phyloP scores from a whole-genome alignment of 2,329 filamentous ascomycete genomes.

The Pyrenophora seminiperda region DNA sequence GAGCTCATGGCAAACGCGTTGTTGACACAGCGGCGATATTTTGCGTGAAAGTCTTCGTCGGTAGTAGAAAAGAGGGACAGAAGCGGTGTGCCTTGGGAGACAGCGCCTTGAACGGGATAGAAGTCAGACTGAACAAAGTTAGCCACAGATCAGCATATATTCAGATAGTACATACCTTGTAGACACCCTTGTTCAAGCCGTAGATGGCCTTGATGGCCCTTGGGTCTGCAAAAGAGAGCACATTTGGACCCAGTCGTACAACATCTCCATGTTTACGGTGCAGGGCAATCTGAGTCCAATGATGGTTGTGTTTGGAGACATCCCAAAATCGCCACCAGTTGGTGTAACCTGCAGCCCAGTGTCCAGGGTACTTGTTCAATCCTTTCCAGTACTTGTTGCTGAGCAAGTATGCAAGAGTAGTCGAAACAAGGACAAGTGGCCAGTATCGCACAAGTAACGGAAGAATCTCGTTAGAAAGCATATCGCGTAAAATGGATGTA shows the following conservation, averaged over 20 bases:
- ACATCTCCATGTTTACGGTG: slow-evolving; percentile 75
- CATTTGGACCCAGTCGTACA: slow-evolving; percentile 75
- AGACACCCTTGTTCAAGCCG: slow-evolving; percentile 78
- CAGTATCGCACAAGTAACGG: slow-evolving; percentile 49
- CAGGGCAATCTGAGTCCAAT: slow-evolving; percentile 69
- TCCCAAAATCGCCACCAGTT: slow-evolving; percentile 78
- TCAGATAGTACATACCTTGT: slow-evolving; percentile 62
- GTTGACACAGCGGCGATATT: slow-evolving; percentile 76
- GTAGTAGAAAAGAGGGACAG: slow-evolving; percentile 77
- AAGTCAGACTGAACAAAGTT: slow-evolving; percentile 69
- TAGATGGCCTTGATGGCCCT: slow-evolving; percentile 77
- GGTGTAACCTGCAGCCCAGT: slow-evolving; percentile 68
- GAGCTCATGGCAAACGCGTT: slow-evolving; percentile 78
- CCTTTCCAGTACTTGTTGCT: slow-evolving; percentile 59
- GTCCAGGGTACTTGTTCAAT: slow-evolving; percentile 74
- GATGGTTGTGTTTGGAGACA: slow-evolving; percentile 67
- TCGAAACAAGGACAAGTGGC: slow-evolving; percentile 46
- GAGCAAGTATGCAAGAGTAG: slow-evolving; percentile 44
- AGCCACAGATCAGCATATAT: not conserved
- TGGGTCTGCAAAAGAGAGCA: slow-evolving; percentile 74
- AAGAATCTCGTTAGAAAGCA: slow-evolving; percentile 46
- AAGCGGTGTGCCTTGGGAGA: slow-evolving; percentile 69
- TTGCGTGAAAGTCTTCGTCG: slow-evolving; percentile 75
- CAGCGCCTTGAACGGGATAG: slow-evolving; percentile 77
- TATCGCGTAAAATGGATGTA: slow-evolving; percentile 23